phyloP scores from a whole-genome alignment of 164 flowering plant genomes.

The Platanus orientalis region DNA sequence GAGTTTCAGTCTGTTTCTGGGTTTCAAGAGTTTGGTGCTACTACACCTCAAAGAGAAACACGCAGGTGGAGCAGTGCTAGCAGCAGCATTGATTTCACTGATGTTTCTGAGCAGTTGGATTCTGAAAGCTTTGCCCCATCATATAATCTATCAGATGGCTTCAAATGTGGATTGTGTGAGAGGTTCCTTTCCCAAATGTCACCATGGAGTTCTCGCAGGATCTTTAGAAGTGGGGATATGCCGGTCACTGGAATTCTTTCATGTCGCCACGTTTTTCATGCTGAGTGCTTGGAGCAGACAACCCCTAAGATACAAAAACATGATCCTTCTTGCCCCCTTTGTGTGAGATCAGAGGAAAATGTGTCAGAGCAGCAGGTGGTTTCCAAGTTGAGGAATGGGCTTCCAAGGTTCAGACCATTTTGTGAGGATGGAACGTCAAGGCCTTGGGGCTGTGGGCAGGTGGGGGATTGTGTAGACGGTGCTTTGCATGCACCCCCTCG shows the following conservation, averaged over 20 bases:
- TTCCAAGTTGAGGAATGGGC: slow-evolving; percentile 36
- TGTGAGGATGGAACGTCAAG: slow-evolving; percentile 60
- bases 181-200: slow-evolving; percentile 77
- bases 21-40: slow-evolving; percentile 31
- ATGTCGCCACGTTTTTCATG: slow-evolving; percentile 83
- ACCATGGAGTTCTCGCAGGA: slow-evolving; percentile 80
- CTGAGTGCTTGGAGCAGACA: slow-evolving; percentile 84
- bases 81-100: slow-evolving; percentile 64
- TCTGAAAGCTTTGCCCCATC: slow-evolving; percentile 29
- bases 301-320: slow-evolving; percentile 57
- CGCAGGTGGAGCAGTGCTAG: slow-evolving; percentile 56
- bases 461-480: slow-evolving; percentile 80
- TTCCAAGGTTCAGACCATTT: slow-evolving; percentile 47
- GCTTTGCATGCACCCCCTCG: slow-evolving; percentile 61
- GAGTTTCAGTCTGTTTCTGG: slow-evolving; percentile 13
- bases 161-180: slow-evolving; percentile 70
- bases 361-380: slow-evolving; percentile 33
- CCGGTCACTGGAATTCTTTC: slow-evolving; percentile 87
- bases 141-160: slow-evolving; percentile 32
- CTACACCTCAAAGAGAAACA: slow-evolving; percentile 39
- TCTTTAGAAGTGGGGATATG: slow-evolving; percentile 81
- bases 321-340: slow-evolving; percentile 89
- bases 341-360: slow-evolving; percentile 43
- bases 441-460: slow-evolving; percentile 77
- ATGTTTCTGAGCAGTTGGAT: slow-evolving; percentile 55